Evolutionary conservation across 805 yeast species (phyloP).

Genomic region (Danielia oregonensis): DNA sequence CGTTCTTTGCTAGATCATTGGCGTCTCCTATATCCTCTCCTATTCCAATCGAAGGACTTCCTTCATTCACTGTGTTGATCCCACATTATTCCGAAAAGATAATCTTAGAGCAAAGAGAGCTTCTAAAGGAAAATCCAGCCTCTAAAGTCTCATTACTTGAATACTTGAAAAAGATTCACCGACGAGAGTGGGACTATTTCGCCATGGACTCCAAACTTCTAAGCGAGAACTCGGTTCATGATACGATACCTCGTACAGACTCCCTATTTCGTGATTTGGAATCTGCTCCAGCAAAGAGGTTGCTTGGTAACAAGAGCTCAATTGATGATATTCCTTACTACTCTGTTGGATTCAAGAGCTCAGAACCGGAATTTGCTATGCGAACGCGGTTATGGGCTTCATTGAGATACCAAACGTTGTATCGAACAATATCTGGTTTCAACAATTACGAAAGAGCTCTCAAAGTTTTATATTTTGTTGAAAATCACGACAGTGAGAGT

Average conservation of each 20-base stretch:
- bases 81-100: constrained; percentile 54
- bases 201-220: constrained; percentile 68
- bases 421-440: constrained; percentile 80
- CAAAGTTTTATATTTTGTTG: constrained; percentile 63
- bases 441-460: constrained; percentile 75
- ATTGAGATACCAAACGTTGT: constrained; percentile 75
- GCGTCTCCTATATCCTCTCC: constrained; percentile 49
- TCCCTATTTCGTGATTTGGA: no score
- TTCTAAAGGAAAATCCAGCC: constrained; percentile 41
- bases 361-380: constrained; percentile 58
- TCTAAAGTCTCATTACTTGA: constrained; percentile 64
- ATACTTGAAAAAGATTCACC: constrained; percentile 68
- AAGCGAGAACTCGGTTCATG: constrained; percentile 14
- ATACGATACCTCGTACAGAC: background rate
- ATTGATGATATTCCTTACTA: constrained; percentile 62
- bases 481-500: constrained; percentile 49
- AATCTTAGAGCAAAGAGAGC: constrained; percentile 40
- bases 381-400: constrained; percentile 89
- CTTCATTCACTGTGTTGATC: constrained; percentile 47
- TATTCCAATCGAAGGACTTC: constrained; percentile 44
- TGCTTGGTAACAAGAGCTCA: background rate
- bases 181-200: constrained; percentile 77
- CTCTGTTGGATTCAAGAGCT: constrained; percentile 67
- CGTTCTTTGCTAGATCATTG: constrained; percentile 52
- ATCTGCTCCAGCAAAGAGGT: background rate